Conservation (phyloP, 192 early-diverging fungal species). For the Coemansia sp. region DNA sequence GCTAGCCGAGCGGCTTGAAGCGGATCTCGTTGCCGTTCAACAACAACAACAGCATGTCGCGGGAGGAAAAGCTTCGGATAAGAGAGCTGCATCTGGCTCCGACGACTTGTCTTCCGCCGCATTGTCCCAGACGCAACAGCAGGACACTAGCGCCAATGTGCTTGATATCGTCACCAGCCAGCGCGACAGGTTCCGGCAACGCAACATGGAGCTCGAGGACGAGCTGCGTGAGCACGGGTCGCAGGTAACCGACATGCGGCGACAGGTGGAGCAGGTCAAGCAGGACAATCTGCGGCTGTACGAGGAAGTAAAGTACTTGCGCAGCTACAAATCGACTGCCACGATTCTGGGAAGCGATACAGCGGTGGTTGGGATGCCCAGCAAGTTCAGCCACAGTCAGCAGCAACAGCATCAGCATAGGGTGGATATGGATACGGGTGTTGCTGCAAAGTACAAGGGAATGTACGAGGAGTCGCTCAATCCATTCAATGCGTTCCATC, state of each 20-base stretch:
- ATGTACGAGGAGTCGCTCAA: constrained; percentile 89
- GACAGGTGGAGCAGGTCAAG: constrained; percentile 67
- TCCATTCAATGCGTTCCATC: constrained; percentile 84
- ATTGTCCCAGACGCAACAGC: constrained; percentile 5
- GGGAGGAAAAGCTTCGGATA: constrained; percentile 58
- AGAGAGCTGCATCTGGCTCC: neutral
- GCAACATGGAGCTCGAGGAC: constrained; percentile 83
- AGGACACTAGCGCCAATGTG: constrained; percentile 26
- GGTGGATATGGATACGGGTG: constrained; percentile 41
- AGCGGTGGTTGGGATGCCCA: constrained; percentile 35
- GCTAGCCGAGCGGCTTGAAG: constrained; percentile 55
- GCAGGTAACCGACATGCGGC: constrained; percentile 60
- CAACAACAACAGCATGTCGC: neutral
- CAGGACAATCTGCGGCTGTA: constrained; percentile 88
- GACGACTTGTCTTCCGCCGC: neutral
- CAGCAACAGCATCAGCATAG: neutral
- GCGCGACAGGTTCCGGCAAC: constrained; percentile 85
- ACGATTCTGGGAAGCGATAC: constrained; percentile 10
- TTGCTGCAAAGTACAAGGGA: constrained; percentile 66
- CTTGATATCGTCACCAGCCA: constrained; percentile 86
- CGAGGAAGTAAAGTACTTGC: constrained; percentile 86
- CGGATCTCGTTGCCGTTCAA: constrained; percentile 12
- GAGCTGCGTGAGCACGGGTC: constrained; percentile 55
- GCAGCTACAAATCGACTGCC: constrained; percentile 60
- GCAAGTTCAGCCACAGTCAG: constrained; percentile 27